Base-by-base conservation (phyloP, 179 eudicot genomes). In the Dionaea muscipula region DNA sequence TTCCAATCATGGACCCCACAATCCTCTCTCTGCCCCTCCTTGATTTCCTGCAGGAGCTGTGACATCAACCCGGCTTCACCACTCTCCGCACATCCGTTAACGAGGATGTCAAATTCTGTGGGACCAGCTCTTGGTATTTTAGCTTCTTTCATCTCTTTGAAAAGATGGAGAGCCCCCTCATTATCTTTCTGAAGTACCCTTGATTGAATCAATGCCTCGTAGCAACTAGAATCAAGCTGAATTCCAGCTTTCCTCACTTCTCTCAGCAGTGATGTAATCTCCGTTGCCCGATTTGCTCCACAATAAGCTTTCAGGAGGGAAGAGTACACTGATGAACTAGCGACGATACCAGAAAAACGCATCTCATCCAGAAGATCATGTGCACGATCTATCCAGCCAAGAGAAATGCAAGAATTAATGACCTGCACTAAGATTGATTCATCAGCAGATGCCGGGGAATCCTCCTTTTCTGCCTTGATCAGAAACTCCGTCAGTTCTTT, bases 141-240 rank as follows among this genome's bases (percentile, higher is more conserved):
- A n/a, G 87, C 77, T 67, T 84, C 95, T 75, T 91, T 91, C 98
- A 84, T 91, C 72, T 91, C 98, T 74, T 84, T 81, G 63, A 91
- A 91, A 36, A 81, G 74, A 72, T 68, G 64, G 1, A 91, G 78
- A 41, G 98, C 98, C 55, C 85, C 94, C 15, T 48, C 57, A 26
- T 81, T 80, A 71, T 91, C 95, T 60, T 84, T 77, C 53, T 77
- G 71, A 39, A 76, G 64, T 62, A 91, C 94, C 56, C 67, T 74
- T 20, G 79, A 73, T 61, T 84, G 60, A 8, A 91, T 84, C 47
- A 84, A 56, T 2, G 67, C 63, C 53, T 84, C 87, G 23, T 91
- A 86, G 60, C 80, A 80, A 67, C 81, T 77, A 36, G 81, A 81
- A 64, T 86, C 88, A 46, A 91, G 74, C 74, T 86, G 98, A 47